Conservation (phyloP, 2,329 filamentous ascomycete species). For the Sporothrix sp. region DNA sequence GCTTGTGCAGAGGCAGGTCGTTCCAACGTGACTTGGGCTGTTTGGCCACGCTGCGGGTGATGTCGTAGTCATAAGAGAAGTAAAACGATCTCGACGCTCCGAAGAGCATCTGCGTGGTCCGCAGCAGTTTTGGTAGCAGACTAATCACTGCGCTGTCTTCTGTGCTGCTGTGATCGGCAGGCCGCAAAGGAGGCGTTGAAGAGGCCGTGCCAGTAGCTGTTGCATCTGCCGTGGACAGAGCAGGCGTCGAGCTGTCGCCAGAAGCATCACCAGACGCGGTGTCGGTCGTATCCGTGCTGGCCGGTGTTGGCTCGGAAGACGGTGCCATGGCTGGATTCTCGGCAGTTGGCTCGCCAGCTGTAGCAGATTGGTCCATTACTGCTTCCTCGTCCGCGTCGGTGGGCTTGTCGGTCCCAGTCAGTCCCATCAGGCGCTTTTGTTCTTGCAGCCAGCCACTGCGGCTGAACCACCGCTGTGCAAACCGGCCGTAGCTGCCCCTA, state of each 20-base stretch:
- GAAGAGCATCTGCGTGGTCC: constrained; percentile 77
- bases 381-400: constrained; percentile 15
- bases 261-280: neutral
- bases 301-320: neutral
- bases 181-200: neutral
- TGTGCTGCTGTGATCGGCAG: constrained; percentile 2
- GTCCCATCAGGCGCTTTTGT: constrained; percentile 57
- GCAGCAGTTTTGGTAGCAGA: constrained; percentile 73
- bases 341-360: neutral
- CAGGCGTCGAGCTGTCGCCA: neutral
- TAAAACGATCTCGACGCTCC: constrained; percentile 77
- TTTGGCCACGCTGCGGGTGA: constrained; percentile 57
- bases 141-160: constrained; percentile 34
- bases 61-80: constrained; percentile 89
- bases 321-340: neutral
- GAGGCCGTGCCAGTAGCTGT: neutral
- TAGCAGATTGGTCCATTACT: neutral
- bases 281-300: neutral
- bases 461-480: constrained; percentile 87
- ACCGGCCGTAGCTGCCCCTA: constrained; percentile 76
- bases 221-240: neutral
- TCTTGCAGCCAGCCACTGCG: constrained; percentile 70
- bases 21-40: constrained; percentile 28
- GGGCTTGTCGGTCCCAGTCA: constrained; percentile 45
- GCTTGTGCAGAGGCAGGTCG: constrained; percentile 55